phyloP scores from a whole-genome alignment of 2,329 filamentous ascomycete species.

The Phyllachora maydis region DNA sequence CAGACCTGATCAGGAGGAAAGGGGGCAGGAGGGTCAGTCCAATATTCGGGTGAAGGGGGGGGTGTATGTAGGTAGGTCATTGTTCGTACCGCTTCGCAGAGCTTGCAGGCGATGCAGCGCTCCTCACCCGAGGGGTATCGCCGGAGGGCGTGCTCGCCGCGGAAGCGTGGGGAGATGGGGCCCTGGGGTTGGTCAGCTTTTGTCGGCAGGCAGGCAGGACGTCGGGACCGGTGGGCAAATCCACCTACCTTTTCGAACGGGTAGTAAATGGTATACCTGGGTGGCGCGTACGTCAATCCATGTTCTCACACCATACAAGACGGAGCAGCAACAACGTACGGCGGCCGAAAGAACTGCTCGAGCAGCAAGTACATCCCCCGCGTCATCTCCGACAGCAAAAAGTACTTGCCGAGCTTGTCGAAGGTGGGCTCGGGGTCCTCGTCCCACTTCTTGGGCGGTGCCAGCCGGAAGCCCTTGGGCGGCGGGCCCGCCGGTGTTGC shows the following conservation, averaged over 20 bases:
- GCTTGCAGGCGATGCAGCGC: conserved; percentile 98
- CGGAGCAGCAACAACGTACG: conserved; percentile 40
- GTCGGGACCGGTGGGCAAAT: conserved; percentile 5
- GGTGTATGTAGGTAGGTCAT: no score
- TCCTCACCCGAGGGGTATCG: conserved; percentile 96
- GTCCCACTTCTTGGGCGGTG: conserved; percentile 57
- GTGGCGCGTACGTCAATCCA: background rate
- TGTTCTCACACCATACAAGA: conserved; percentile 1
- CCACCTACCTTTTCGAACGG: conserved; percentile 77
- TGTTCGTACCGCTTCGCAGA: conserved; percentile 74
- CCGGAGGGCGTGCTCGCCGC: conserved; percentile 90
- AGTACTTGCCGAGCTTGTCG: conserved; percentile 80
- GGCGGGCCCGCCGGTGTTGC: conserved; percentile 61
- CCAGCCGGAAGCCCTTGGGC: conserved; percentile 61
- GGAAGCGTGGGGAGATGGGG: conserved; percentile 92
- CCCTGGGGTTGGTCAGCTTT: conserved; percentile 39
- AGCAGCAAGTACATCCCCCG: conserved; percentile 95
- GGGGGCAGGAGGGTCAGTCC: no score
- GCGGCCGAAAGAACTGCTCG: conserved; percentile 95
- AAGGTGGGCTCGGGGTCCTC: conserved; percentile 56
- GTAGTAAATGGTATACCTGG: conserved; percentile 93
- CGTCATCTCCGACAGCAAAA: conserved; percentile 87
- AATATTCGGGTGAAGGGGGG: no score
- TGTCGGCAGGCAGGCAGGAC: conserved; percentile 1
- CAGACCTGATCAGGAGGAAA: no score